Conservation (phyloP, 176 grass and related monocot species). For the Oryza australiensis region DNA sequence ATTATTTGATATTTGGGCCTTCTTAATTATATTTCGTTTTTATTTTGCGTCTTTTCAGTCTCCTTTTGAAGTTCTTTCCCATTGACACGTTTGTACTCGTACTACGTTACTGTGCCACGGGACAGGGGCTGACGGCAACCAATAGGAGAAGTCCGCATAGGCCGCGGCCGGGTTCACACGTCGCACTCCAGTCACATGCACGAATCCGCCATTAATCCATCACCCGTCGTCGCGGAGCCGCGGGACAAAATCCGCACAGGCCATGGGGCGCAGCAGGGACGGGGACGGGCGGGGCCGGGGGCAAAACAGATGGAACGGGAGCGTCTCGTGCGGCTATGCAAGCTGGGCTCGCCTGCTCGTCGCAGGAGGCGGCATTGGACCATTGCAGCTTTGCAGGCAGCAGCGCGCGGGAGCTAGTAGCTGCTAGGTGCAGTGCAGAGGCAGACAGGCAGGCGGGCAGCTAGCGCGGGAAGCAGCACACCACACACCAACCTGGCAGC, state of each 20-base stretch:
- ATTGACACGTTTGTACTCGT: too few species aligned
- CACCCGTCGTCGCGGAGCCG: neutral
- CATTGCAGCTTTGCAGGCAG: neutral
- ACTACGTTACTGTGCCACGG: neutral
- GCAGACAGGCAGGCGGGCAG: neutral
- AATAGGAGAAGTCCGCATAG: neutral
- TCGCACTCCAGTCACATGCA: neutral
- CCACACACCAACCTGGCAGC: neutral
- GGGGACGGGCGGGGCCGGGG: neutral
- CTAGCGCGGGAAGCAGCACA: neutral
- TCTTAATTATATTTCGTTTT: too few species aligned
- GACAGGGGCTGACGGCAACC: neutral
- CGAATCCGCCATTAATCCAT: neutral
- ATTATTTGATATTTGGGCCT: too few species aligned
- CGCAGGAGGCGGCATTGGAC: neutral
- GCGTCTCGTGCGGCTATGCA: conserved; percentile 9
- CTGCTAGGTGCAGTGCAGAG: neutral
- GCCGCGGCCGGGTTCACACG: neutral
- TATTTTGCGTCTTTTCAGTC: too few species aligned
- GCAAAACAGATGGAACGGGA: conserved; percentile 49
- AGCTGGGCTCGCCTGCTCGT: neutral
- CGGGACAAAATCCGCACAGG: neutral
- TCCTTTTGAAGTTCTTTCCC: too few species aligned
- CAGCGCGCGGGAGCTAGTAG: neutral
- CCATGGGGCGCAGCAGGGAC: neutral